Evolutionary conservation across 306 rosid species (phyloP).

Genomic region (Quercus gilva): DNA sequence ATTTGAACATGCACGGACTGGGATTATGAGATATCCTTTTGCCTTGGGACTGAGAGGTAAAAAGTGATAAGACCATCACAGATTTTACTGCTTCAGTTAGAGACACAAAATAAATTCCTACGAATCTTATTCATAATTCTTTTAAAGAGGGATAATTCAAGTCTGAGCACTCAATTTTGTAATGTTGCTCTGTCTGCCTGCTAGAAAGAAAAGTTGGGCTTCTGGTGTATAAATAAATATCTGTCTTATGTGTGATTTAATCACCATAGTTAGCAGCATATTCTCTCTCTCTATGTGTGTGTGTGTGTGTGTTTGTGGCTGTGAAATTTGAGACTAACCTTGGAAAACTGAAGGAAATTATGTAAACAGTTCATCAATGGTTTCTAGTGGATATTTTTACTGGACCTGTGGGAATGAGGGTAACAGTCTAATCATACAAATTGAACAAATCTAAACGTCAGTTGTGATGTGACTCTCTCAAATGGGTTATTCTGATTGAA

Average conservation of each 20-base stretch:
- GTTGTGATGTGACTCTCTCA: too few species aligned
- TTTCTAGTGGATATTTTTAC: too few species aligned
- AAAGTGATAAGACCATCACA: neutral
- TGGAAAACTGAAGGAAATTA: too few species aligned
- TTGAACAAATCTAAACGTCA: too few species aligned
- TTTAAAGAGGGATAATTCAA: neutral
- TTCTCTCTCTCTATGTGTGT: neutral
- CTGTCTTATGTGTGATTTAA: neutral
- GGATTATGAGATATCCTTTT: neutral
- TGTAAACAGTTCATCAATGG: too few species aligned
- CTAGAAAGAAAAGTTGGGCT: neutral
- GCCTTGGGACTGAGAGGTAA: neutral
- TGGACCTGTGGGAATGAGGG: too few species aligned
- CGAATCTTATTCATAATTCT: neutral
- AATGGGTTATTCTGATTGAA: too few species aligned
- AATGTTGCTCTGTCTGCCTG: neutral
- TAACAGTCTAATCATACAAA: too few species aligned
- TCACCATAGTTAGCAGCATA: neutral
- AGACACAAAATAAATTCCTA: neutral
- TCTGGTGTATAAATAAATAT: neutral
- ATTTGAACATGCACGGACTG: neutral
- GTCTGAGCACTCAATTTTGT: neutral
- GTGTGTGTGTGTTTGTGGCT: too few species aligned
- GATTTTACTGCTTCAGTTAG: neutral
- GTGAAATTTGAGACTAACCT: too few species aligned